Base-by-base conservation (phyloP, 805 yeast species). In the Cyberlindnera suaveolens region DNA sequence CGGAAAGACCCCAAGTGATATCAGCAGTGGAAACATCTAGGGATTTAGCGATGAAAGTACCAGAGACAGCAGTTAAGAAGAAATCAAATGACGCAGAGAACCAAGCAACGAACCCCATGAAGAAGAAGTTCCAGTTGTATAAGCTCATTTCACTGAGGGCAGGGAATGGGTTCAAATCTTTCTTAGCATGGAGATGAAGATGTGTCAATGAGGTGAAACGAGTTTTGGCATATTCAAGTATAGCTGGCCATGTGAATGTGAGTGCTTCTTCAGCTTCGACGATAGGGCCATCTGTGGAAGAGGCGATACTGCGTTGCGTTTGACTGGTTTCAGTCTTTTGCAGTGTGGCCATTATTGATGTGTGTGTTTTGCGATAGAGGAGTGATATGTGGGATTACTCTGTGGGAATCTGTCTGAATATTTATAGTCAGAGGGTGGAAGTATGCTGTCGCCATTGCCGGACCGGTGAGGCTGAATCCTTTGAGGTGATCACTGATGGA, bases 81-180 rank as follows among this genome's bases (percentile, higher is more conserved):
- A 80, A 83, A 52, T 82, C 88, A 58, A 82, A 75, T 6, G 86
- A 80, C 44, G 83, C 90, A 72, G 82, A 72, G 9, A 85, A 72
- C 89, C 90, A 83, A 33, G 81, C 83, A 35, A 67, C 60, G 50
- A 77, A 71, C 3, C 85, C 87, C 52, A 79, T 66, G 19, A 69
- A 57, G 56, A 82, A 80, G 44, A 73, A 74, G 42, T 70, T 67
- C 85, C 88, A 82, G 45, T 74, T 67, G 31, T 53, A 59, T 5
- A 49, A 41, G 8, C 62, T 59, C 57, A 74, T 58, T 41, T 66
- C 64, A 16, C 51, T 56, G 30, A 74, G 54, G 1, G 68, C 67
- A 6, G 67, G 65, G 32, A 75, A 55, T 1, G 80, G 80, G 50
- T 74, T 74, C 38, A 72, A 32, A 30, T 54, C 57, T 8, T 37